Conservation (phyloP, 805 yeast genomes). For the Metschnikowia koreensis region DNA sequence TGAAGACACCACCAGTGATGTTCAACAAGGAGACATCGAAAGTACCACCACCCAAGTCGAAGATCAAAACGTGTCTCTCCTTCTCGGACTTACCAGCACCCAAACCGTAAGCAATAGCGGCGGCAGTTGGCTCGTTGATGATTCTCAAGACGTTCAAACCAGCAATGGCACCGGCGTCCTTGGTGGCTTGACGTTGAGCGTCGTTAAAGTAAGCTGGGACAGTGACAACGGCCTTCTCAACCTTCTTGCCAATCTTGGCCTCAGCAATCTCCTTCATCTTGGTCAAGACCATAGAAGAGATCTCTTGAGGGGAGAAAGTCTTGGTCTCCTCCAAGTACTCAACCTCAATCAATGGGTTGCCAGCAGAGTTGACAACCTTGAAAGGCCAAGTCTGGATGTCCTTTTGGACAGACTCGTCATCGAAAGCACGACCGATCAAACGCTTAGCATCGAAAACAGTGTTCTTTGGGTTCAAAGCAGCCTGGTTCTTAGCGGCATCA, state of each 20-base stretch:
- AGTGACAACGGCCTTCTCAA: conserved; percentile 51
- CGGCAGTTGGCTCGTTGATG: conserved; percentile 59
- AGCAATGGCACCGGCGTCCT: conserved; percentile 52
- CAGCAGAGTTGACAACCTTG: conserved; percentile 43
- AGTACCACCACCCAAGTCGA: conserved; percentile 98
- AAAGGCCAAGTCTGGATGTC: conserved; percentile 50
- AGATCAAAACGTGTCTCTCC: conserved; percentile 74
- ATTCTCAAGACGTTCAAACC: conserved; percentile 50
- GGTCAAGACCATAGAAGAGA: conserved; percentile 49
- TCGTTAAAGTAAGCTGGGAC: conserved; percentile 52
- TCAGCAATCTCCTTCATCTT: conserved; percentile 75
- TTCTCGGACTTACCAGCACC: conserved; percentile 35
- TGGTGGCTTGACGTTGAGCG: conserved; percentile 52
- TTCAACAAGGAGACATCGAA: conserved; percentile 91
- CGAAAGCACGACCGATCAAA: conserved; percentile 60
- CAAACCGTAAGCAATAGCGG: conserved; percentile 39
- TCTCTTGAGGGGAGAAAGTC: conserved; percentile 49
- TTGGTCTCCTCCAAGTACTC: conserved; percentile 48
- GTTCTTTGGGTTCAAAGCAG: conserved; percentile 50
- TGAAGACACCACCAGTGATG: conserved; percentile 95
- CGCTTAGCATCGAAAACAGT: conserved; percentile 51
- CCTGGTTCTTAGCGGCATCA: conserved; percentile 52
- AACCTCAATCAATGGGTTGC: conserved; percentile 48
- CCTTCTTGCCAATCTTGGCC: conserved; percentile 79
- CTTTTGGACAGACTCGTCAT: conserved; percentile 59